Conservation (phyloP, 805 yeast species). For the Starmerella apicola region DNA sequence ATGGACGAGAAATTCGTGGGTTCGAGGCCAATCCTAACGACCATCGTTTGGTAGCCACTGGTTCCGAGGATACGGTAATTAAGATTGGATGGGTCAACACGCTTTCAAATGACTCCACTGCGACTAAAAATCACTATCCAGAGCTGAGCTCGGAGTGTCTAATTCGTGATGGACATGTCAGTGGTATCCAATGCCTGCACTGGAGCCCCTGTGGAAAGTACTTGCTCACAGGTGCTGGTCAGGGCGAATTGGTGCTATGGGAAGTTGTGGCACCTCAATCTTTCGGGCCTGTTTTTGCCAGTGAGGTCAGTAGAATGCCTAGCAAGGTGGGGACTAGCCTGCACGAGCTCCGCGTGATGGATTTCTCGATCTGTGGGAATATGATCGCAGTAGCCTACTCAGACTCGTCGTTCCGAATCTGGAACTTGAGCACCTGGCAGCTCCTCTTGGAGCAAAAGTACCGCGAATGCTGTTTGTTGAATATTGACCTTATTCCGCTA, state of each 20-base stretch:
- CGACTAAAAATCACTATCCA: conserved; percentile 37
- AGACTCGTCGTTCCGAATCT: conserved; percentile 61
- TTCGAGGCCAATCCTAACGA: conserved; percentile 40
- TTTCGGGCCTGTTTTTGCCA: conserved; percentile 34
- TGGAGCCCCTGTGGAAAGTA: conserved; percentile 29
- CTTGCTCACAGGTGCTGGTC: conserved; percentile 45
- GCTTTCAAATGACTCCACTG: too few relatives aligned
- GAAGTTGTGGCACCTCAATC: conserved; percentile 30
- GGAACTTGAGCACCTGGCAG: conserved; percentile 36
- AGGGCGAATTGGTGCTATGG: conserved; percentile 87
- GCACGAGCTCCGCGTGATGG: conserved; percentile 88
- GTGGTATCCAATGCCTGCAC: conserved; percentile 74
- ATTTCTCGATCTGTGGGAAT: conserved; percentile 41
- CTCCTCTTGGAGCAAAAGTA: conserved; percentile 40
- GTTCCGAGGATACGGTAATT: conserved; percentile 80
- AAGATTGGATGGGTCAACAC: conserved; percentile 47
- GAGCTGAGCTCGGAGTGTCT: conserved; percentile 14
- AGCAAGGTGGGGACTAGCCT: conserved; percentile 37
- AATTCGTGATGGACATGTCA: conserved; percentile 63
- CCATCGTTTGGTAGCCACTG: conserved; percentile 45
- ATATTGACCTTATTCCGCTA: conserved; percentile 37
- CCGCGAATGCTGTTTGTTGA: conserved; percentile 64
- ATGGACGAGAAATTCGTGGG: conserved; percentile 84
- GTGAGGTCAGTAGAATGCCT: conserved; percentile 40
- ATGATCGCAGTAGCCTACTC: conserved; percentile 66